Conservation (phyloP, 2,329 filamentous ascomycete species). For the Trichoderma sp. region DNA sequence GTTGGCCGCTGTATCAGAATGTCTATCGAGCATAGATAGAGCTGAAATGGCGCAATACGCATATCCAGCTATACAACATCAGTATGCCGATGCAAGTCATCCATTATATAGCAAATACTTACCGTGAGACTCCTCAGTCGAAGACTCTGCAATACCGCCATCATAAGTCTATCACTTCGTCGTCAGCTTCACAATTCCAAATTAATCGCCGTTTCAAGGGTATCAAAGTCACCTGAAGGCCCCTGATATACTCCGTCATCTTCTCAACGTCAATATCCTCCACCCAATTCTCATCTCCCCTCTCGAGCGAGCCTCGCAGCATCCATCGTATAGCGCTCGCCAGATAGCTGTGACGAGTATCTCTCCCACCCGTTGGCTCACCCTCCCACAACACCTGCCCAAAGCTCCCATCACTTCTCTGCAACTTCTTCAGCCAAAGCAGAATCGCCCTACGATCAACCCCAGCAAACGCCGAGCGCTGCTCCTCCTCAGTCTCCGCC, state of each 20-base stretch:
- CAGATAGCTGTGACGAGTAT: slow-evolving; percentile 87
- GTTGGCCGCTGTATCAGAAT: slow-evolving; percentile 41
- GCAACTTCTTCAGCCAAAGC: slow-evolving; percentile 73
- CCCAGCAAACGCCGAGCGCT: slow-evolving; percentile 56
- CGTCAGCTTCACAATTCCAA: not conserved
- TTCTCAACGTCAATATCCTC: slow-evolving; percentile 75
- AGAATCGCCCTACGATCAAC: slow-evolving; percentile 72
- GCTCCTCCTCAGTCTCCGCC: slow-evolving; percentile 46
- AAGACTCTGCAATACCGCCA: slow-evolving; percentile 78
- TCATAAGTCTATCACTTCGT: slow-evolving; percentile 71
- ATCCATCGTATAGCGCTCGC: slow-evolving; percentile 83
- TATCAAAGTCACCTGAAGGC: slow-evolving; percentile 53
- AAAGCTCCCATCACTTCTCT: slow-evolving; percentile 86
- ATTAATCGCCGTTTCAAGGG: not conserved
- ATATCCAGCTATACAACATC: slow-evolving; percentile 69
- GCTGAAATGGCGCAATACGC: slow-evolving; percentile 86
- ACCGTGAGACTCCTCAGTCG: slow-evolving; percentile 83
- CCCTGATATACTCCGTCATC: slow-evolving; percentile 71
- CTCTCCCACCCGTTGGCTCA: slow-evolving; percentile 73
- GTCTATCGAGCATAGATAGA: slow-evolving; percentile 72
- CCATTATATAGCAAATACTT: slow-evolving; percentile 36
- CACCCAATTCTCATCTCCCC: slow-evolving; percentile 57
- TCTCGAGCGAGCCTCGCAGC: slow-evolving; percentile 63
- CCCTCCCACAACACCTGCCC: slow-evolving; percentile 73
- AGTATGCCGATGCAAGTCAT: not conserved